These are phyloP conservation scores for Dactylonectria estremocensis DNA, from an alignment of 2,329 filamentous ascomycete genomes.

Conservation along the genomic window DNA sequence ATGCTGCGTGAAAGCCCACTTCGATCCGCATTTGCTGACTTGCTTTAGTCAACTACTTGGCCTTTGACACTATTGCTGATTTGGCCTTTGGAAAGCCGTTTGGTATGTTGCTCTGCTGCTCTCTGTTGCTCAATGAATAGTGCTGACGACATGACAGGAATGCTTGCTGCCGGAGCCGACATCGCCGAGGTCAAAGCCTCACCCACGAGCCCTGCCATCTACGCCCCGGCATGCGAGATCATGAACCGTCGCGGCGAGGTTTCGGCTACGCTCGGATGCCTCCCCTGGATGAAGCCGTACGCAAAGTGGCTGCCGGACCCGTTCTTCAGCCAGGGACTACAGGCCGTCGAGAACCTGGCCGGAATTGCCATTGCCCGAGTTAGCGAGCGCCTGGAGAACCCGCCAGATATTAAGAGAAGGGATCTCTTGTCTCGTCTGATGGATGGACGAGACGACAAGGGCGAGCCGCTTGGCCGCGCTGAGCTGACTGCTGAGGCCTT, in stretches of 20 bases:
- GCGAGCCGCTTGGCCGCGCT: slow-evolving; percentile 80
- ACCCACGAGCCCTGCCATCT: slow-evolving; percentile 74
- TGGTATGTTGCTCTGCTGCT: slow-evolving; percentile 32
- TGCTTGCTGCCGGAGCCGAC: slow-evolving; percentile 83
- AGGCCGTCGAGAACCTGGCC: slow-evolving; percentile 84
- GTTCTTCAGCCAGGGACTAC: slow-evolving; percentile 83
- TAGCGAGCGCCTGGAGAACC: slow-evolving; percentile 78
- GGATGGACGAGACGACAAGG: slow-evolving; percentile 87
- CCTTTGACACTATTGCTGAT: slow-evolving; percentile 66
- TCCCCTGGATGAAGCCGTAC: slow-evolving; percentile 83
- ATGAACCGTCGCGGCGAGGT: slow-evolving; percentile 92
- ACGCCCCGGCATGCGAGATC: slow-evolving; percentile 88
- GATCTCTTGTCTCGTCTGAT: slow-evolving; percentile 88
- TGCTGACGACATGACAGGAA: slow-evolving; percentile 52
- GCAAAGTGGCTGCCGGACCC: slow-evolving; percentile 86
- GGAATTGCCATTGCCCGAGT: slow-evolving; percentile 91
- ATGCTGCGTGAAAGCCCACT: neutral
- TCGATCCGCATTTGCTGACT: neutral
- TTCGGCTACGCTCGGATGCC: slow-evolving; percentile 82
- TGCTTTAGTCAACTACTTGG: slow-evolving; percentile 61
- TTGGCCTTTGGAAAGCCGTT: slow-evolving; percentile 68
- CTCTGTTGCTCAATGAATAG: rapidly evolving
- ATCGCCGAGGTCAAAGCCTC: slow-evolving; percentile 79
- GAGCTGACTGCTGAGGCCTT: slow-evolving; percentile 91
- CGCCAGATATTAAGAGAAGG: slow-evolving; percentile 74